phyloP scores from a whole-genome alignment of 306 rosid genomes.

The Pyrus betulifolia region DNA sequence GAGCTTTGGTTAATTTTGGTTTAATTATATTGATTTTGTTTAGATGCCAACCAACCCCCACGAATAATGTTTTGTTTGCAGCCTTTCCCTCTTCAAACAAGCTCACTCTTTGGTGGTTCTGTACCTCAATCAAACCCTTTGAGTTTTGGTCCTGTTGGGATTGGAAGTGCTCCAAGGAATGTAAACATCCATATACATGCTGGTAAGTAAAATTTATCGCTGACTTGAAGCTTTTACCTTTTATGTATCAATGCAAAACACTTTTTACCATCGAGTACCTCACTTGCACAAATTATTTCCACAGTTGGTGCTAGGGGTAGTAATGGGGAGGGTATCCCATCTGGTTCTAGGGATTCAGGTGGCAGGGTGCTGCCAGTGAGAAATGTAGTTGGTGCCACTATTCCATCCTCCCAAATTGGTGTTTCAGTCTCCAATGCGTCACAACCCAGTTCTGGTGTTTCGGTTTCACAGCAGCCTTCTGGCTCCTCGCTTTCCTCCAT shows the following conservation, averaged over 20 bases:
- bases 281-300: constrained; percentile 54
- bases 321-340: constrained; percentile 56
- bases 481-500: constrained; percentile 55
- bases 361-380: constrained; percentile 49
- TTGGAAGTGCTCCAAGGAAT: constrained; percentile 83
- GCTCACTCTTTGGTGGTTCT: constrained; percentile 64
- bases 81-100: constrained; percentile 90
- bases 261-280: constrained; percentile 32
- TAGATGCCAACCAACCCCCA: background rate
- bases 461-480: constrained; percentile 49
- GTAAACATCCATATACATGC: constrained; percentile 95
- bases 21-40: background rate
- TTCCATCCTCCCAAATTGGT: constrained; percentile 45
- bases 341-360: constrained; percentile 56
- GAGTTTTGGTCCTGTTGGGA: constrained; percentile 62
- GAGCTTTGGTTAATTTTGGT: background rate
- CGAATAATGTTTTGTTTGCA: constrained; percentile 29
- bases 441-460: constrained; percentile 45
- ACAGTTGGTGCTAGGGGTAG: constrained; percentile 68
- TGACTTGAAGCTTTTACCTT: constrained; percentile 6
- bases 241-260: constrained; percentile 8
- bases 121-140: constrained; percentile 56
- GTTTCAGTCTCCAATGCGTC: constrained; percentile 24
- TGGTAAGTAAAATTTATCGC: constrained; percentile 36
- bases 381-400: constrained; percentile 41